Evolutionary conservation across 306 rosid species (phyloP), one percentile per base, ranked within the genome.

Genomic region (Casuarina cunninghamiana): DNA sequence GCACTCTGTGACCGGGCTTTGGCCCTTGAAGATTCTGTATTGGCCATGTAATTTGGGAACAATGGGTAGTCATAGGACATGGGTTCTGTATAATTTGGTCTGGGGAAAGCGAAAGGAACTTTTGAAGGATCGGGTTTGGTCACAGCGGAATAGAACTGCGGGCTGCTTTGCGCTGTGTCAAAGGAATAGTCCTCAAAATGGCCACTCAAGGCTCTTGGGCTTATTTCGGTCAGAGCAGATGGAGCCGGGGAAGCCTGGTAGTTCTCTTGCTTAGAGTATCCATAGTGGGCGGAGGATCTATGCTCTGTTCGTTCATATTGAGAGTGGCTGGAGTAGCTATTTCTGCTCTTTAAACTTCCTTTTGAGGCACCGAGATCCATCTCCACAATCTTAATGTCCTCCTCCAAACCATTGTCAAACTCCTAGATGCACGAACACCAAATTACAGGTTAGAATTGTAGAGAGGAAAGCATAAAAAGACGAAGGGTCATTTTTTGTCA

Each of bases 31-130:
- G 99, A 95, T 80, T 91, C 89, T 0, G 99, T 95, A 60, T 95
- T 95, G 15, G 99, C 93, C 99, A 95, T 95, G 88, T 95, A 95
- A 77, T 82, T 92, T 58, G 99, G 98, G 74, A 71, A 92, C 55
- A 90, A 43, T 42, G 88, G 96, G 73, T 82, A 81, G 74, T 91
- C 97, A 75, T 87, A 87, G 67, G 90, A 83, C 83, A 88, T 51
- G 0, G 91, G 43, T 57, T 89, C 97, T 35, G 83, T 89, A 73
- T 83, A 83, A 38, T 87, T 84, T 53, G 96, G 89, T 77, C 79
- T 65, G 8, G 94, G 92, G 26, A 94, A 94, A 11, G 89, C 80
- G 17, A 88, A 94, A 1, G 89, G 91, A 26, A 81, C 78, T 46
- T 84, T 84, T 26, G 91, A 75, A 11, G 85, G 83, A 2, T 88